Conservation (phyloP, 1,284 basidiomycete species). For the Naganishia liquefaciens region DNA sequence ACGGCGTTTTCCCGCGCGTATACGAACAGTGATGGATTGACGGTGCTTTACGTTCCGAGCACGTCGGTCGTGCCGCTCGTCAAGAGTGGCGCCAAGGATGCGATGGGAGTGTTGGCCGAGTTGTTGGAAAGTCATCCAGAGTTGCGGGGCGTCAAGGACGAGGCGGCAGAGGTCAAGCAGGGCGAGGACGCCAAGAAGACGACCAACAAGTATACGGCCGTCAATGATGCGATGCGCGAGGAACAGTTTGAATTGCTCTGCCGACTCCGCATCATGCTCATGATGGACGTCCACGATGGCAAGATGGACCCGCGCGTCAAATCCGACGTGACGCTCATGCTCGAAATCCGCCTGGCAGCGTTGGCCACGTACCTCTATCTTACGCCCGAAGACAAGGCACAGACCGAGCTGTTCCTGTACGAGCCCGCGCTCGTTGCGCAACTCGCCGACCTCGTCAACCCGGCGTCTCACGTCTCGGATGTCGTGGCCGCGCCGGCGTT, state of each 20-base stretch:
- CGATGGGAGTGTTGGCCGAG: conserved; percentile 34
- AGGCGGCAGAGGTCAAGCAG: not conserved
- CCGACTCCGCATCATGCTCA: conserved; percentile 76
- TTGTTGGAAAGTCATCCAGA: conserved; percentile 33
- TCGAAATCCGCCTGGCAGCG: conserved; percentile 78
- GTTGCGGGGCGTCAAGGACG: conserved; percentile 10
- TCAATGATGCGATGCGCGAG: conserved; percentile 72
- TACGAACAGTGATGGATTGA: conserved; percentile 44
- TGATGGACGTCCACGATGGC: conserved; percentile 61
- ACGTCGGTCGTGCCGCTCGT: conserved; percentile 36
- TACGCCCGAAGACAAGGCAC: conserved; percentile 73
- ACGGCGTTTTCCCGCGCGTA: conserved; percentile 32
- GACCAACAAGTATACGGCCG: conserved; percentile 68
- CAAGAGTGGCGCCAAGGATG: conserved; percentile 31
- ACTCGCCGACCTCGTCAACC: conserved; percentile 83
- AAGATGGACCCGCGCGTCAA: conserved; percentile 59
- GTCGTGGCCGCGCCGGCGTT: conserved; percentile 77
- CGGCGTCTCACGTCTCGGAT: conserved; percentile 59
- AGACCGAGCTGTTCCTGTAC: conserved; percentile 83
- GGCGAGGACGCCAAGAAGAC: conserved; percentile 30
- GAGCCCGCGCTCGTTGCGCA: conserved; percentile 88
- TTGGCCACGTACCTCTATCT: conserved; percentile 82
- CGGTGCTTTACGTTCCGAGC: conserved; percentile 45
- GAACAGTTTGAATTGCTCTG: conserved; percentile 89
- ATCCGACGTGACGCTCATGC: conserved; percentile 58